A percentile compares a stretch with the other conserved stretches of the same genome.
These are phyloP conservation scores for Quercus tomentella DNA, from an alignment of 331 rosid species.

Conservation along the genomic window DNA sequence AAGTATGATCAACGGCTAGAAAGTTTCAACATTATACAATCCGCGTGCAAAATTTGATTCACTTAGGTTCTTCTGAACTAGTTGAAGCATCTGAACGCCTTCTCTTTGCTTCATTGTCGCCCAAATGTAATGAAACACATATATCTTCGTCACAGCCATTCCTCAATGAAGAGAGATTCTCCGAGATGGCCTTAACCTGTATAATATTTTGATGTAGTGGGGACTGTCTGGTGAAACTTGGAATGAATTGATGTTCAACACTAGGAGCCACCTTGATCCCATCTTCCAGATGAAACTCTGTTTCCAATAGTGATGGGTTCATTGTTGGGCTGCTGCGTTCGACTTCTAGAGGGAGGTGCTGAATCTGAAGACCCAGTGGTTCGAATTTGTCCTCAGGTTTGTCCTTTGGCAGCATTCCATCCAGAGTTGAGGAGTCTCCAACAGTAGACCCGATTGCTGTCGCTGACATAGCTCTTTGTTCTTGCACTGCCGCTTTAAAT, in stretches of 20 bases:
- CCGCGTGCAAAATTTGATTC: slow-evolving; percentile 10
- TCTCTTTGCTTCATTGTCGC: slow-evolving; percentile 92
- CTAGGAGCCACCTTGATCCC: slow-evolving; percentile 63
- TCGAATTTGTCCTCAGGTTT: slow-evolving; percentile 75
- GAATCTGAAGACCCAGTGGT: slow-evolving; percentile 85
- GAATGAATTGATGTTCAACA: slow-evolving; percentile 88
- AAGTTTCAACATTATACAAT: neutral
- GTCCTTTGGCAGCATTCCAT: slow-evolving; percentile 55
- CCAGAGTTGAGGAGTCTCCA: slow-evolving; percentile 86
- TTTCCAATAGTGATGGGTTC: slow-evolving; percentile 50
- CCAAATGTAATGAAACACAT: slow-evolving; percentile 81
- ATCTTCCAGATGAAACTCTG: slow-evolving; percentile 73
- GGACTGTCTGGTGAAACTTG: slow-evolving; percentile 64
- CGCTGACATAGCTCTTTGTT: slow-evolving; percentile 78
- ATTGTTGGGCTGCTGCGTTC: slow-evolving; percentile 45
- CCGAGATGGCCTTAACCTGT: slow-evolving; percentile 43
- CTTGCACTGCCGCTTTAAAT: slow-evolving; percentile 83
- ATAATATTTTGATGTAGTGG: slow-evolving; percentile 53
- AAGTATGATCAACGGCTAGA: neutral
- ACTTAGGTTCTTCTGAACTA: slow-evolving; percentile 60
- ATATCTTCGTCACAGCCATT: slow-evolving; percentile 68
- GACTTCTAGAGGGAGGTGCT: slow-evolving; percentile 66
- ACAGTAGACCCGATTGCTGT: slow-evolving; percentile 81
- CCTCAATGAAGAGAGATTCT: slow-evolving; percentile 72
- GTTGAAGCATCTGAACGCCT: slow-evolving; percentile 78